phyloP scores from a whole-genome alignment of 352 stramenopile genomes.

The Globisporangium splendens region DNA sequence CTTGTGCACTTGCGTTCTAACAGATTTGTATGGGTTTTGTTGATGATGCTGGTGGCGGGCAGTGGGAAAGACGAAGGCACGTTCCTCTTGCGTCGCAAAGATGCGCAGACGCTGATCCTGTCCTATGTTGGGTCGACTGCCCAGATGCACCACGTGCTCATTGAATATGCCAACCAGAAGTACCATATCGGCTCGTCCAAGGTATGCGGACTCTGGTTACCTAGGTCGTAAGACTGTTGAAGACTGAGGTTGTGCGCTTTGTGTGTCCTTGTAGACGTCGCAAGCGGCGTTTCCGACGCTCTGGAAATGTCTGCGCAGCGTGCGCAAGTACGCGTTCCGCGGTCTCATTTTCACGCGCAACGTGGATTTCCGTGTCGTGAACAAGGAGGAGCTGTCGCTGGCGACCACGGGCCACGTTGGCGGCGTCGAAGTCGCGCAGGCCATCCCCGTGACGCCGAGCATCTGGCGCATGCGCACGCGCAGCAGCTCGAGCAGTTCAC shows the following conservation, averaged over 20 bases:
- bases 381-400: slow-evolving; percentile 56
- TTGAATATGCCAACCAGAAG: slow-evolving; percentile 63
- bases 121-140: slow-evolving; percentile 55
- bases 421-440: slow-evolving; percentile 18
- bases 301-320: slow-evolving; percentile 73
- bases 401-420: slow-evolving; percentile 24
- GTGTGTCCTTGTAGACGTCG: slow-evolving; percentile 29
- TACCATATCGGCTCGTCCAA: slow-evolving; percentile 81
- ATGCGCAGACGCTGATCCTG: slow-evolving; percentile 77
- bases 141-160: slow-evolving; percentile 80
- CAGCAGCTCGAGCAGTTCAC: slow-evolving; percentile 40
- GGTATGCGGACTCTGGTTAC: slow-evolving; percentile 21
- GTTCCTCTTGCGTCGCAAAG: slow-evolving; percentile 78
- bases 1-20: not conserved
- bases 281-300: slow-evolving; percentile 61
- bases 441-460: slow-evolving; percentile 24
- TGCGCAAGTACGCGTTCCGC: slow-evolving; percentile 70
- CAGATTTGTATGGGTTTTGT: not conserved
- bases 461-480: slow-evolving; percentile 46
- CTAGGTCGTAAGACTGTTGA: not conserved
- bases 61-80: slow-evolving; percentile 60
- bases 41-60: slow-evolving; percentile 6
- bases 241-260: slow-evolving; percentile 1
- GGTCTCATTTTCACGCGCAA: slow-evolving; percentile 75
- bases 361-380: slow-evolving; percentile 62